Conservation (phyloP, 2,329 filamentous ascomycete species). For the Pseudogymnoascus sp. region DNA sequence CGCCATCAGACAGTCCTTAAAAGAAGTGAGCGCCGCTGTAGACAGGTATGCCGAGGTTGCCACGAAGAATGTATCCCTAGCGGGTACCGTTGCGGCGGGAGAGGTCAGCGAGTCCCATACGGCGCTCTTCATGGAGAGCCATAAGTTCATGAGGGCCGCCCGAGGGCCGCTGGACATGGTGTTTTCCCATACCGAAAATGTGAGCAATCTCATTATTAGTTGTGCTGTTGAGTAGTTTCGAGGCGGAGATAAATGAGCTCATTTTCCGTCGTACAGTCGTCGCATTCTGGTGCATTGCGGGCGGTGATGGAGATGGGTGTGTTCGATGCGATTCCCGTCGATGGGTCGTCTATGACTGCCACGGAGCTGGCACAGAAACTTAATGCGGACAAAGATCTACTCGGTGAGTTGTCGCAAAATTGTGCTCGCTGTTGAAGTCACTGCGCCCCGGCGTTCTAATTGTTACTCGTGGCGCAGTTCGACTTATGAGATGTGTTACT, state of each 20-base stretch:
- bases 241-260: neutral
- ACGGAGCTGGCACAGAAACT: conserved; percentile 16
- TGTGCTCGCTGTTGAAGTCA: neutral
- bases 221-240: neutral
- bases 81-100: conserved; percentile 9
- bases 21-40: conserved; percentile 13
- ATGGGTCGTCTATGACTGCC: conserved; percentile 16
- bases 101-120: conserved; percentile 13
- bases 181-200: conserved; percentile 18
- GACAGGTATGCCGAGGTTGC: conserved; percentile 14
- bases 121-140: conserved; percentile 6
- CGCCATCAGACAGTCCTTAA: conserved; percentile 16
- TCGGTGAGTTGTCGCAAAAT: conserved; percentile 12
- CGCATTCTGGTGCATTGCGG: conserved; percentile 14
- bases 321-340: conserved; percentile 19
- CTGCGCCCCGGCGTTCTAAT: neutral
- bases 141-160: neutral
- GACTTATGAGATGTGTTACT: conserved; percentile 19
- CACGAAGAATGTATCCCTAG: conserved; percentile 10
- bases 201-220: conserved; percentile 10
- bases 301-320: conserved; percentile 17
- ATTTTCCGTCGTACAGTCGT: conserved; percentile 10
- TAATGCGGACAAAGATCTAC: conserved; percentile 15
- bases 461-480: conserved; percentile 13
- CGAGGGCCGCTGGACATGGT: conserved; percentile 19